Conservation (phyloP, 352 stramenopile genomes). For the Halophytophthora polymorphica region DNA sequence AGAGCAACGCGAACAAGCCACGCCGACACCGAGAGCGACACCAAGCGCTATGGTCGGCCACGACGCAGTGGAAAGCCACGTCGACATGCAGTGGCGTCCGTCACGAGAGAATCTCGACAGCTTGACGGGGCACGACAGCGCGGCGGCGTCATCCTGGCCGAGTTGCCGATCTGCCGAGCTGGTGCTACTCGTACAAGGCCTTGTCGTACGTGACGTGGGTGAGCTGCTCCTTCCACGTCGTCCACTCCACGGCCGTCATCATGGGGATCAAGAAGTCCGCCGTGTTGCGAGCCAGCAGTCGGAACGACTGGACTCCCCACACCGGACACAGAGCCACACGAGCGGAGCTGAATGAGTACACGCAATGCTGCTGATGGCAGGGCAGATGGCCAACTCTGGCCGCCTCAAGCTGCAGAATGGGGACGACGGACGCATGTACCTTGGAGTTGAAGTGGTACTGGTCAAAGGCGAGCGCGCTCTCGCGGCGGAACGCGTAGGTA, state of each 20-base stretch:
- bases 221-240: conserved; percentile 81
- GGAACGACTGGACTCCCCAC: conserved; percentile 55
- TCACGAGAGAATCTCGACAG: no score
- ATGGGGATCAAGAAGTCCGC: conserved; percentile 77
- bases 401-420: background rate
- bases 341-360: conserved; percentile 1
- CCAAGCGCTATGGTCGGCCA: background rate
- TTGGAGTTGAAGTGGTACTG: conserved; percentile 82
- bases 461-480: conserved; percentile 59
- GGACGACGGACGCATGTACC: conserved; percentile 27
- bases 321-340: conserved; percentile 10
- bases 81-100: no score
- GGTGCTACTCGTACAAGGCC: conserved; percentile 64
- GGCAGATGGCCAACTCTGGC: conserved; percentile 1
- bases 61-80: background rate
- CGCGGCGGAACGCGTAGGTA: conserved; percentile 64
- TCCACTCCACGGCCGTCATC: conserved; percentile 82
- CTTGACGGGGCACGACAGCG: no score
- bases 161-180: conserved; percentile 3
- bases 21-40: conserved; percentile 1
- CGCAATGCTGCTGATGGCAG: background rate
- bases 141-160: background rate
- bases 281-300: conserved; percentile 71
- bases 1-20: conserved; percentile 7
- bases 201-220: conserved; percentile 74